Evolutionary conservation across 768 basidiomycete genomes (phyloP), one percentile per base, ranked within the genome.

Genomic region (Dioszegia aurantiaca): DNA sequence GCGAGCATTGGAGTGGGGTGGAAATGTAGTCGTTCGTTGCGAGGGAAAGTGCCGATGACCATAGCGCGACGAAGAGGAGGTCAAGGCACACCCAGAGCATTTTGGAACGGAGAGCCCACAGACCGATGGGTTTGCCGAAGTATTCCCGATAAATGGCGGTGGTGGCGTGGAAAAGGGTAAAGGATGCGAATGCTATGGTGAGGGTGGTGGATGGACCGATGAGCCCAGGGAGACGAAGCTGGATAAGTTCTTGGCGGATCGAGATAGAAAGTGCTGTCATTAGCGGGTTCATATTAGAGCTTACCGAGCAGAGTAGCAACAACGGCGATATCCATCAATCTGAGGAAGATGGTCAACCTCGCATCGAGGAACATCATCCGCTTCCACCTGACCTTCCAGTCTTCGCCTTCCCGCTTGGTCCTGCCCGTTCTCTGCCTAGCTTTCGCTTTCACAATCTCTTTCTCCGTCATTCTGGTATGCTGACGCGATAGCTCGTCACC

Each of bases 31-130:
- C 76, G 42, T 73, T 75, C 27, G 63, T 64, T 14, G 73, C 56
- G 19, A 75, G 59, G 3, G 69, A 67, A 23, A 76, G 49, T 10
- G 62, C 63, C 3, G 65, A 68, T 8, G 68, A 70, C 76, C 76
- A 77, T 1, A 77, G 56, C 0, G 63, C 72, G 44, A 77, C 70
- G 55, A 76, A 73, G 28, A 75, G 39, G 23, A 77, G 62, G 55
- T 77, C 76, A 16, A 75, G 56, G 42, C 73, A 75, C n/a, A 74
- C 73, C 68, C 72, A 77, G 12, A 75, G 52, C 68, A 77, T 75
- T 54, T 77, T 77, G 48, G 67, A 70, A 16, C 71, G 61, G 19
- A 77, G 63, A 19, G 68, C 70, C 77, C 77, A 77, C 1, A 77
- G 60, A 26, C 77, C 77, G 53, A 78, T 73, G 2, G 77, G 77